phyloP scores from a whole-genome alignment of 495 filamentous ascomycete genomes.

The Talaromyces proteolyticus region DNA sequence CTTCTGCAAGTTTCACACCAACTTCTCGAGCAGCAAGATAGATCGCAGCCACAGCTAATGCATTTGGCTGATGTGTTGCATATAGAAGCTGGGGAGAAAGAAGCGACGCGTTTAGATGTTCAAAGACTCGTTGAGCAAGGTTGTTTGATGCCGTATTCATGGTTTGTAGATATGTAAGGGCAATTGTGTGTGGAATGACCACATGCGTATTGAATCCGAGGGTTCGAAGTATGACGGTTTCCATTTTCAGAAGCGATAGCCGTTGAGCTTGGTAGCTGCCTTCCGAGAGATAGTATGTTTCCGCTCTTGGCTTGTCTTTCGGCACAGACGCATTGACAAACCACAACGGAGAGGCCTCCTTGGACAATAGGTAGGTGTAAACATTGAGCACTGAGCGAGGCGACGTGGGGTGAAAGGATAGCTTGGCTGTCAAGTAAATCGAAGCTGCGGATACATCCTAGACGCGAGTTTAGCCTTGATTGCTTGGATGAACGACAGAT shows the following conservation, averaged over 20 bases:
- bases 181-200: constrained; percentile 78
- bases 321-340: constrained; percentile 29
- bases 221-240: constrained; percentile 67
- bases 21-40: constrained; percentile 83
- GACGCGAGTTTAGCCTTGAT: too few relatives aligned
- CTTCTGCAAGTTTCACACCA: constrained; percentile 68
- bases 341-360: constrained; percentile 53
- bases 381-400: constrained; percentile 78
- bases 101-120: constrained; percentile 76
- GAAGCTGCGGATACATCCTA: constrained; percentile 80
- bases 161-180: constrained; percentile 88
- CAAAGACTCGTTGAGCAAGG: constrained; percentile 59
- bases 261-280: constrained; percentile 58
- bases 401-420: constrained; percentile 68
- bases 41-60: constrained; percentile 79
- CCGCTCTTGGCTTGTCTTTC: constrained; percentile 36
- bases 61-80: constrained; percentile 82
- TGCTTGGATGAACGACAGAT: too few relatives aligned
- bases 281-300: constrained; percentile 70
- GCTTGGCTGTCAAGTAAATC: constrained; percentile 79
- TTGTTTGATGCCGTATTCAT: constrained; percentile 51
- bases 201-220: constrained; percentile 81
- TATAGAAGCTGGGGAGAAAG: constrained; percentile 86
- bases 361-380: constrained; percentile 73
- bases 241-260: constrained; percentile 57